These are phyloP conservation scores for Gynostemma pentaphyllum DNA, from an alignment of 306 rosid genomes.

Conservation along the genomic window DNA sequence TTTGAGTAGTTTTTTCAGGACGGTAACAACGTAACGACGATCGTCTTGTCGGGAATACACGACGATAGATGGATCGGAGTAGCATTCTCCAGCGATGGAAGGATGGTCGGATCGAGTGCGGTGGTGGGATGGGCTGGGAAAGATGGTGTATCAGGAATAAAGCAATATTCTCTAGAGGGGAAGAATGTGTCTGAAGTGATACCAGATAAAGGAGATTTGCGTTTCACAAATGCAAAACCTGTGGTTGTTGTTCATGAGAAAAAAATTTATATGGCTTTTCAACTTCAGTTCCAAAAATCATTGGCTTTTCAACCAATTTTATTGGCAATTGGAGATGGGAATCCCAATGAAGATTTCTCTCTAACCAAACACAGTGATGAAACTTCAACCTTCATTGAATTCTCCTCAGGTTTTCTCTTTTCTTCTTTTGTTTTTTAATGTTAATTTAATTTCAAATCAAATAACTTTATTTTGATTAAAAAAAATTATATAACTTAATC, in stretches of 20 bases:
- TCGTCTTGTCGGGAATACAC: background rate
- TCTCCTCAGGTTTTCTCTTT: slow-evolving; percentile 6
- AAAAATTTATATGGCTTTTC: slow-evolving; percentile 11
- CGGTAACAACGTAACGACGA: background rate
- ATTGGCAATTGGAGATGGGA: background rate
- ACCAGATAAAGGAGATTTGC: slow-evolving; percentile 10
- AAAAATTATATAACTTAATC: too few species aligned
- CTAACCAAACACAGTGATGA: background rate
- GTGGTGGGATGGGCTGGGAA: slow-evolving; percentile 5
- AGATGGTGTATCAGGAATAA: background rate
- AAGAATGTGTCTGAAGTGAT: background rate
- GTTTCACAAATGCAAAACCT: background rate
- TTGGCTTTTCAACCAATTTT: background rate
- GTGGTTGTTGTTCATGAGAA: background rate
- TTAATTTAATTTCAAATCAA: too few species aligned
- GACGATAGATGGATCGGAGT: slow-evolving; percentile 1
- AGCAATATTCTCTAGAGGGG: background rate
- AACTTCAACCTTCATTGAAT: background rate
- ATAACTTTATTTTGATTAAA: too few species aligned
- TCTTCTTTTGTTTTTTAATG: background rate
- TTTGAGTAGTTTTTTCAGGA: slow-evolving; percentile 2
- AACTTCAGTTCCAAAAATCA: background rate
- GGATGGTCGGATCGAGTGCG: slow-evolving; percentile 15
- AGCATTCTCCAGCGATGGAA: slow-evolving; percentile 3
- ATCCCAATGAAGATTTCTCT: background rate